Evolutionary conservation across 2,329 filamentous ascomycete genomes (phyloP).

Genomic region (Periglandula ipomoeae): DNA sequence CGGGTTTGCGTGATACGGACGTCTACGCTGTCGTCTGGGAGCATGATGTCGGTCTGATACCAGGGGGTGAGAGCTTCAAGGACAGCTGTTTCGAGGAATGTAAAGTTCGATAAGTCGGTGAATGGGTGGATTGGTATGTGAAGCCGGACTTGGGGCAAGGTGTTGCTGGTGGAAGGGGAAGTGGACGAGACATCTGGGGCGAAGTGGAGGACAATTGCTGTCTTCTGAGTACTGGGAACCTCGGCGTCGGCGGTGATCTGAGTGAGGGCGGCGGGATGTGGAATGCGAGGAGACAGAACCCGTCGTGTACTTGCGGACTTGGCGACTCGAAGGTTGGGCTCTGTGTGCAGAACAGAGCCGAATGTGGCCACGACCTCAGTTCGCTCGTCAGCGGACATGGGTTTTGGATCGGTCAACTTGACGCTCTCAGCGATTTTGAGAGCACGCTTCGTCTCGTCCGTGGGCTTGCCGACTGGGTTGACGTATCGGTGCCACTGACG

Average conservation of each 20-base stretch:
- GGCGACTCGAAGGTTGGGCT: conserved; percentile 9
- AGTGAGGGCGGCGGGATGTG: conserved; percentile 37
- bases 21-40: conserved; percentile 38
- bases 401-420: background rate
- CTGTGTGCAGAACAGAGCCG: conserved; percentile 38
- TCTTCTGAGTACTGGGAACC: conserved; percentile 15
- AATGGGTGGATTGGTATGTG: conserved; percentile 21
- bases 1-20: conserved; percentile 31
- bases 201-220: conserved; percentile 38
- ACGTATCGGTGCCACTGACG: conserved; percentile 22
- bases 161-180: background rate
- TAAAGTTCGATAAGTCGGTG: conserved; percentile 18
- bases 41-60: conserved; percentile 32
- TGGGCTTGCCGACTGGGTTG: conserved; percentile 10
- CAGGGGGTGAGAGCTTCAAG: conserved; percentile 21
- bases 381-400: background rate
- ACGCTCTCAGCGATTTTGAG: background rate
- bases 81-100: conserved; percentile 20
- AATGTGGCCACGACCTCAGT: conserved; percentile 32
- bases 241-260: conserved; percentile 24
- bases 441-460: background rate
- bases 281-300: conserved; percentile 35
- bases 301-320: conserved; percentile 16
- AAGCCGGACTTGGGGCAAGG: conserved; percentile 19
- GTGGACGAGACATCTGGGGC: conserved; percentile 20